A percentile compares a stretch with the other conserved stretches of the same genome.
phyloP scores from a whole-genome alignment of 305 asterid species.

The Fraxinus ornus region DNA sequence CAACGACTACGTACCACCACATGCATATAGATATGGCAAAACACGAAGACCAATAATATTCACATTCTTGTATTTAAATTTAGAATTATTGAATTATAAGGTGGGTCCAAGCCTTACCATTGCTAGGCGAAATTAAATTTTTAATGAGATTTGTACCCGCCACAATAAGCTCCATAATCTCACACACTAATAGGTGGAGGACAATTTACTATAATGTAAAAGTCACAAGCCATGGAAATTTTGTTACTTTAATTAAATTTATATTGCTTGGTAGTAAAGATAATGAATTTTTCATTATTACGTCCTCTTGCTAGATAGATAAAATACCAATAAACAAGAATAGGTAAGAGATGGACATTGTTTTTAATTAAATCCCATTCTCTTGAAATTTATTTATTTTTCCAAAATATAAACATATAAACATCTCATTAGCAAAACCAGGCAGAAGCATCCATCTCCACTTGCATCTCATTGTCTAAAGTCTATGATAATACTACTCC shows the following conservation, averaged over 20 bases:
- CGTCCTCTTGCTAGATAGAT: neutral
- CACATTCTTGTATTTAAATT: neutral
- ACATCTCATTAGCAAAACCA: constrained; percentile 44
- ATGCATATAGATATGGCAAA: neutral
- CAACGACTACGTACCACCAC: neutral
- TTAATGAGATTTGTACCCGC: neutral
- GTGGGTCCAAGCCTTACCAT: neutral
- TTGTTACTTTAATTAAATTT: neutral
- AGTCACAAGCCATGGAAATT: neutral
- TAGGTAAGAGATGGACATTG: constrained; percentile 19
- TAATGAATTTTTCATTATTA: neutral
- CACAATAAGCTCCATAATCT: neutral
- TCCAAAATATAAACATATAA: constrained; percentile 51
- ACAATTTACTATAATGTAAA: neutral
- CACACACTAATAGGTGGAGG: neutral
- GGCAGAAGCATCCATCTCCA: constrained; percentile 18
- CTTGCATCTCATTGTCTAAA: constrained; percentile 38
- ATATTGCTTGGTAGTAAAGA: neutral
- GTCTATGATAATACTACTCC: constrained; percentile 39
- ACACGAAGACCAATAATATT: neutral
- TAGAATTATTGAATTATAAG: neutral
- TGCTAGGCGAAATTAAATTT: neutral
- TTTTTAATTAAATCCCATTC: constrained; percentile 29
- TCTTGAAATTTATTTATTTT: constrained; percentile 35
- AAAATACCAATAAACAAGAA: neutral